Evolutionary conservation across 768 basidiomycete species (phyloP), one percentile per base, ranked within the genome.

Genomic region (Sutorius australiensis): DNA sequence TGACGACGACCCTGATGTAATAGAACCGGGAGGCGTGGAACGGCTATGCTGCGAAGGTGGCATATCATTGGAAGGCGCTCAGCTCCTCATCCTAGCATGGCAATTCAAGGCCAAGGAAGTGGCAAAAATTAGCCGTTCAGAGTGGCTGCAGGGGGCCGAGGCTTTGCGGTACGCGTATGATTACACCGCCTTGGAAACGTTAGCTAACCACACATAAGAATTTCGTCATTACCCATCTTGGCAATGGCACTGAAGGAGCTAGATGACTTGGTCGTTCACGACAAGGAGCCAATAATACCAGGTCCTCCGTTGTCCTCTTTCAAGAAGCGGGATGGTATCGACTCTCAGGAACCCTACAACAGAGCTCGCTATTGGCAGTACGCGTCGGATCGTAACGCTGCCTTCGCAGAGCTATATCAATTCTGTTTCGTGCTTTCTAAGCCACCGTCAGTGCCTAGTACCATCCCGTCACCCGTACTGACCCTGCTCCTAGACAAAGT

Each of bases 31-130:
- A 53, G 88, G 89, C 2, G 82, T 92, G 56, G 83, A 86, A 67
- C 74, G 70, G 48, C 70, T 94, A 28, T 93, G 87, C 69, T 75
- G 58, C 24, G 87, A 91, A 56, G 80, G 84, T 12, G 72, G 79
- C n/a, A 78, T 92, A 42, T 75, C 87, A 0, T 72, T 93, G 67
- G 89, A 92, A 17, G 87, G 89, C 30, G 75, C 84, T 6, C 69
- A 81, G 56, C 86, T 89, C 17, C 73, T 92, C 48, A 74, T 92
- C 16, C 72, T 92, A 13, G 80, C 87, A 21, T 92, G 90, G 90
- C 84, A 87, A 60, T 67, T 88, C 51, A 73, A 78, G 42, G 78
- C 86, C 10, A 74, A 76, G 53, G 87, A 90, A 62, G 84, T 92
- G 83, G 87, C 77, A 30, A 87, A 83, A 60, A 73, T 92, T 43